Evolutionary conservation across 148 eudicot species (phyloP), one percentile per base, ranked within the genome.

Genomic region (Vaccinium macrocarpon): DNA sequence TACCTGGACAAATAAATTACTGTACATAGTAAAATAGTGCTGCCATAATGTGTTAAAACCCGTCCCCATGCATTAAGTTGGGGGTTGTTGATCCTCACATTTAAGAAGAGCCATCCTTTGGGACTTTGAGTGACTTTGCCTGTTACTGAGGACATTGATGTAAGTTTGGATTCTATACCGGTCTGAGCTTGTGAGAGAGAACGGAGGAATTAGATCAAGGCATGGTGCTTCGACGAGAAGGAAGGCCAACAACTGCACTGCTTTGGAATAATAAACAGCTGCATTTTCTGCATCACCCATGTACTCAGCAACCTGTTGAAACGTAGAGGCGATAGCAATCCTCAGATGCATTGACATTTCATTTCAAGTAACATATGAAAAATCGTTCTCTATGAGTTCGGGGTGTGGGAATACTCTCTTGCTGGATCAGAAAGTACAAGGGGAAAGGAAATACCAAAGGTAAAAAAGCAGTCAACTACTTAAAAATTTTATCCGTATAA

Each of bases 91-190:
- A 83, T 86, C 90, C 86, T 89, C 93, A 68, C 89, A 82, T 89
- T 91, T 93, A 66, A 93, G 91, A 76, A 94, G 83, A 66, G 94
- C 89, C 88, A 94, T 90, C 87, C 92, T 89, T 77, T 90, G 92
- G 82, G 98, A 92, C 88, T 88, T 90, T 27, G 98, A 92, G 84
- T 90, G 89, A 86, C 90, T 90, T 87, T 92, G 94, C 90, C 98
- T 90, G 82, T 91, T 92, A 75, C 88, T 92, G 61, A 95, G 89
- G 55, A 90, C 90, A 83, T 87, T 90, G 21, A 93, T 89, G 88
- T 94, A 94, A 51, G 82, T 92, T 61, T 89, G 88, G 78, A 94
- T 88, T 86, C 98, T 89, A 78, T 87, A 86, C 13, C 95, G 89
- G 78, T 94, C 98, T 8, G 94, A 90, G 86, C 85, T 91, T 48